Conservation (phyloP, 768 basidiomycete species). For the Lactarius trivialis region DNA sequence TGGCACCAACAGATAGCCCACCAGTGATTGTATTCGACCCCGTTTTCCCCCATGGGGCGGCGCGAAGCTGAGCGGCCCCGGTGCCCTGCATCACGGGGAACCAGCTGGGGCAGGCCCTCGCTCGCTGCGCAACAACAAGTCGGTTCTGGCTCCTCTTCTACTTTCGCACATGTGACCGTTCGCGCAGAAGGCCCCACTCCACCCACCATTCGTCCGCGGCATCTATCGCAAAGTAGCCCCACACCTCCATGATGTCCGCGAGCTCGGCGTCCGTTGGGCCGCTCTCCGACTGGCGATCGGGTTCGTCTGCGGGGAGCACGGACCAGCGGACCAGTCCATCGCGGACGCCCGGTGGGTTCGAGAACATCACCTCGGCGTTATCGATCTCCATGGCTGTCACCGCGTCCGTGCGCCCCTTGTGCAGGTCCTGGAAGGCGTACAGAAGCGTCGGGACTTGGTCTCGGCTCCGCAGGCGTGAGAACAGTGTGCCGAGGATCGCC, state of each 20-base stretch:
- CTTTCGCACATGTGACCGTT: not conserved
- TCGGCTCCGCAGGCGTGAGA: conserved; percentile 26
- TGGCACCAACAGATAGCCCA: not conserved
- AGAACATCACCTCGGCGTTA: conserved; percentile 1
- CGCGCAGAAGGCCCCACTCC: conserved; percentile 20
- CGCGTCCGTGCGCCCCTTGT: conserved; percentile 23
- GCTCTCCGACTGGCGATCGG: not conserved
- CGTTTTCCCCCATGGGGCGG: not conserved
- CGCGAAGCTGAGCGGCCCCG: not conserved
- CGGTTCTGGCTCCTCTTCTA: not conserved
- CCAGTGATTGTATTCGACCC: not conserved
- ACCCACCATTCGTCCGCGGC: conserved; percentile 23
- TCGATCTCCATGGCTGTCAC: not conserved
- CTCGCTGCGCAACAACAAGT: too few species aligned
- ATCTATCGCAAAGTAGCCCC: conserved; percentile 19
- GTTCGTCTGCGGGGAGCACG: not conserved
- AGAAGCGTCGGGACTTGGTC: conserved; percentile 26
- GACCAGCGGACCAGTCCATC: conserved; percentile 14
- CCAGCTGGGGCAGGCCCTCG: not conserved
- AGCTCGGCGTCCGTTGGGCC: conserved; percentile 11
- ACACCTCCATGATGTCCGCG: conserved; percentile 16
- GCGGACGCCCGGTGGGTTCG: conserved; percentile 3
- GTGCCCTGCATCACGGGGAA: not conserved
- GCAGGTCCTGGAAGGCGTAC: conserved; percentile 27
- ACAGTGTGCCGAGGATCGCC: conserved; percentile 27